Percentiles rank a stretch among this genome's conserved stretches.
Conservation (phyloP, 371 early-diverging fungal species). For the Funneliformis caledonium region DNA sequence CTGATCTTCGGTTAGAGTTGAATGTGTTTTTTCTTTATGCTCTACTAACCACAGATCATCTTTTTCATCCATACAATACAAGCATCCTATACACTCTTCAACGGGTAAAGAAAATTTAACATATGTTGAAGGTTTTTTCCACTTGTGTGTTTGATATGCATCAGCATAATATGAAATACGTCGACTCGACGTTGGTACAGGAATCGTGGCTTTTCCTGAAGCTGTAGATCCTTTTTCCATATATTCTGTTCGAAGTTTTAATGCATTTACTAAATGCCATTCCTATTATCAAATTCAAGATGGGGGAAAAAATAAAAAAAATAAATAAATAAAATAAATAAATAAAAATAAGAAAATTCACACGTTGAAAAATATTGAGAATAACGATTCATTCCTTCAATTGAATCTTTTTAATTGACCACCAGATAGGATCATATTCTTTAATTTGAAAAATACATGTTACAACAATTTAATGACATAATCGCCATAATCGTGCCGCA, state of each 20-base stretch:
- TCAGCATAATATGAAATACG: conserved; percentile 65
- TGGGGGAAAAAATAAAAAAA: background rate
- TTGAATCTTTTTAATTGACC: background rate
- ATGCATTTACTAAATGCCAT: conserved; percentile 95
- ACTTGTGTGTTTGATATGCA: conserved; percentile 61
- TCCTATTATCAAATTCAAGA: conserved; percentile 58
- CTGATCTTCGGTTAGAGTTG: conserved; percentile 62
- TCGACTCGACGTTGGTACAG: conserved; percentile 90
- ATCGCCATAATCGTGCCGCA: conserved; percentile 20
- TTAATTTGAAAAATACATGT: background rate
- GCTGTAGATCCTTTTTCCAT: conserved; percentile 62
- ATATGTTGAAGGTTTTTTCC: conserved; percentile 74
- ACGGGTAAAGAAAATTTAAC: conserved; percentile 87
- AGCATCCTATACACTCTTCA: conserved; percentile 84
- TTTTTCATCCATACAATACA: conserved; percentile 87
- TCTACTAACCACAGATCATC: conserved; percentile 75
- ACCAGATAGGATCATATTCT: background rate
- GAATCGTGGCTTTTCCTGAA: conserved; percentile 67
- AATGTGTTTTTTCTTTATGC: conserved; percentile 51
- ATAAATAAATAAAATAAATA: background rate
- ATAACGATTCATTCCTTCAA: background rate
- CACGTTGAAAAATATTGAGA: background rate
- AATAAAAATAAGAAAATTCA: background rate
- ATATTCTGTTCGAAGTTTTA: conserved; percentile 72
- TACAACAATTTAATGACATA: conserved; percentile 14